Evolutionary conservation across 148 eudicot genomes (phyloP).

Genomic region (Agrostemma githago): DNA sequence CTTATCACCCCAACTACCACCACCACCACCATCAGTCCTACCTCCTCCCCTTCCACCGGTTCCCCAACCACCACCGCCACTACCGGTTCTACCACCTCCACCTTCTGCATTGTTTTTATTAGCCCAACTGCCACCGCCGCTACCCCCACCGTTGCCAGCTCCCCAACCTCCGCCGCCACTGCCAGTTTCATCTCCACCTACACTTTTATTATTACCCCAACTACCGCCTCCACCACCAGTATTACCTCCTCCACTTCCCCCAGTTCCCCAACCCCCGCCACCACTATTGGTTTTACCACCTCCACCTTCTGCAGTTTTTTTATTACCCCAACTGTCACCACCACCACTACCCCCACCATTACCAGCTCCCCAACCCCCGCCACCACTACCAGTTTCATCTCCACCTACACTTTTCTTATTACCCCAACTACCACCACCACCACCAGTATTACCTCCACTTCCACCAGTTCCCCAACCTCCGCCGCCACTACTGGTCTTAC

Average conservation of each 20-base stretch:
- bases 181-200: no score
- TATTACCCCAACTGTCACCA: constrained; percentile 16
- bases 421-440: not conserved
- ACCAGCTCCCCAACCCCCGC: not conserved
- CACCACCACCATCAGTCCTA: no score
- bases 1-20: no score
- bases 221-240: not conserved
- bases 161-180: no score
- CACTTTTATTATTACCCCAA: not conserved
- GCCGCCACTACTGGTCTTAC: not conserved
- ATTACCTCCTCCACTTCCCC: not conserved
- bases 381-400: not conserved
- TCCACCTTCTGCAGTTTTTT: not conserved
- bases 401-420: not conserved
- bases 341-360: not conserved
- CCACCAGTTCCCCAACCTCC: not conserved
- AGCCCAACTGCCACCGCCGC: no score
- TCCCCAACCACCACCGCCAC: no score
- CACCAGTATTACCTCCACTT: not conserved
- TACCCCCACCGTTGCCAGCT: no score
- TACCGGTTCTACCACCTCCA: no score
- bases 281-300: not conserved
- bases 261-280: not conserved
- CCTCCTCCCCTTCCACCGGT: no score
- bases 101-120: no score